Percentiles rank a stretch among this genome's conserved stretches.
phyloP scores from a whole-genome alignment of 177 flowering plant species.

The Tripterygium wilfordii region DNA sequence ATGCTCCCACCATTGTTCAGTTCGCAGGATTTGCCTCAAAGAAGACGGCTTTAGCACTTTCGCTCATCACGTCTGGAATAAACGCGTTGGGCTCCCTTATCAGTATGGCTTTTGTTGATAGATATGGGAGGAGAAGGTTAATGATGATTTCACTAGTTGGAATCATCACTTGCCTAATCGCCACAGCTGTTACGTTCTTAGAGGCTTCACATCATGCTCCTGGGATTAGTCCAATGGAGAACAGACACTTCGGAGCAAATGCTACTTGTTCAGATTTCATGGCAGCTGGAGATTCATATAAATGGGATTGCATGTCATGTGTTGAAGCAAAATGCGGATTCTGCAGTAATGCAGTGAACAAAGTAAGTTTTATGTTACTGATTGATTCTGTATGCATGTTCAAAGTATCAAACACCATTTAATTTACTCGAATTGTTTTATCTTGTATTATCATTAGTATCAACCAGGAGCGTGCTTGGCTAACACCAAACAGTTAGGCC shows the following conservation, averaged over 20 bases:
- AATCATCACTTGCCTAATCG: slow-evolving; percentile 47
- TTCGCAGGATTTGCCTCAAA: slow-evolving; percentile 83
- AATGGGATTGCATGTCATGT: slow-evolving; percentile 73
- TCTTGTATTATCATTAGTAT: slow-evolving; percentile 24
- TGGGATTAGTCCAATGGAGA: slow-evolving; percentile 17
- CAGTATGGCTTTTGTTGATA: slow-evolving; percentile 59
- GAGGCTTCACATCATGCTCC: slow-evolving; percentile 46
- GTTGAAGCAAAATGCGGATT: slow-evolving; percentile 48
- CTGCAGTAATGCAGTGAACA: slow-evolving; percentile 31
- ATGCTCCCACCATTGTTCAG: slow-evolving; percentile 76
- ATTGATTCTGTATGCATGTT: no score
- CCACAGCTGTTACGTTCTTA: slow-evolving; percentile 30
- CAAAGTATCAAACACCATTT: no score
- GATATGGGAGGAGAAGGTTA: slow-evolving; percentile 59
- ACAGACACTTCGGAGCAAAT: slow-evolving; percentile 43
- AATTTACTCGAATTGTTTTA: background rate
- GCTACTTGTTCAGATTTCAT: slow-evolving; percentile 41
- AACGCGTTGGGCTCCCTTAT: slow-evolving; percentile 62
- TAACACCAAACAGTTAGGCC: background rate
- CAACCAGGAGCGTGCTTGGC: slow-evolving; percentile 60
- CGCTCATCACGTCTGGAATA: slow-evolving; percentile 70
- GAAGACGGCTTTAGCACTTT: slow-evolving; percentile 59
- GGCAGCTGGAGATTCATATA: slow-evolving; percentile 16
- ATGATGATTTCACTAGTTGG: slow-evolving; percentile 60
- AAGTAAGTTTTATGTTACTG: no score